Evolutionary conservation across 1,284 basidiomycete species (phyloP), one percentile per base, ranked within the genome.

Genomic region (Wolfiporia cocos): DNA sequence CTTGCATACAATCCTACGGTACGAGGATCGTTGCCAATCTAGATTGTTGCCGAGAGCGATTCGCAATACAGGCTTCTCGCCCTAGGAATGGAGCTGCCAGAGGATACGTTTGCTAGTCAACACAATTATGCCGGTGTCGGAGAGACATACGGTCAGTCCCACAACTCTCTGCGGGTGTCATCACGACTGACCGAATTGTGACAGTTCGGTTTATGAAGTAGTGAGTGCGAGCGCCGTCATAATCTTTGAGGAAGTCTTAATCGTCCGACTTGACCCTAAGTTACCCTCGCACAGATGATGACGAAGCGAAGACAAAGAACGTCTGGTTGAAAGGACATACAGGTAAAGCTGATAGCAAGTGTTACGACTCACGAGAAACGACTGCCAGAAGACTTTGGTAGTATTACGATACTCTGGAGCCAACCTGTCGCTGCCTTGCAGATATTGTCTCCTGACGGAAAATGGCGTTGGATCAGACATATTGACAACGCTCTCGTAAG

Each of bases 301-400:
- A n/a, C n/a, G n/a, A n/a, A n/a, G n/a, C 28, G 9, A 70, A 69
- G 49, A 68, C 72, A 0, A 72, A 74, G 34, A 66, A 73, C 28
- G 72, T 79, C 15, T 78, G 74, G 76, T 54, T 78, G 15, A 77
- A 78, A 50, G 76, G 77, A 3, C 76, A 80, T 24, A n/a, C n/a
- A n/a, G n/a, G n/a, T n/a, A n/a, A n/a, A n/a, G 0, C 68, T 79
- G 7, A 28, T 14, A 9, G 9, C 26, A 7, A 28, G 7, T 28
- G 14, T 28, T 14, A 28, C 26, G n/a, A n/a, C n/a, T n/a, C n/a
- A 61, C 18, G 21, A 33, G n/a, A 17, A 11, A 33, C 20, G 20
- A 17, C 10, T 5, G 1, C 7, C n/a, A n/a, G 15, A 5, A 79
- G 77, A 81, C 49, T 68, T 74, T 46, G 76, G 73, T 12, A 69